phyloP scores from a whole-genome alignment of 73 alveolate genomes.

The Uronychia binucleata region DNA sequence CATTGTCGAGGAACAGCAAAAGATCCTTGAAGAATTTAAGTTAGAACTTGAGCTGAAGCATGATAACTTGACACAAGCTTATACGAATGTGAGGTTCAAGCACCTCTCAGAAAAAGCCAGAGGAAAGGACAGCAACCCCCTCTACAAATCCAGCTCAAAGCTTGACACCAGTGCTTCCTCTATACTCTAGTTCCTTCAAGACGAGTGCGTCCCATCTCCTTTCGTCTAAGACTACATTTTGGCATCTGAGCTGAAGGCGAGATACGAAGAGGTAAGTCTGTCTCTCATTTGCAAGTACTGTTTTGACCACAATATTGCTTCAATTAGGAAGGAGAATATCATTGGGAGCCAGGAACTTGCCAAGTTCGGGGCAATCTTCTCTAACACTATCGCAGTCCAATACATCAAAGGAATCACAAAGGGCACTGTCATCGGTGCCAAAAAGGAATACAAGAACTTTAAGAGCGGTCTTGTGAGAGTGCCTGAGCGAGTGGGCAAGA shows the following conservation, averaged over 20 bases:
- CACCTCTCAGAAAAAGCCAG: not conserved
- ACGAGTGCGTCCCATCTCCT: slow-evolving; percentile 9
- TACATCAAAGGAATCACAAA: not conserved
- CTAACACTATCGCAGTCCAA: not conserved
- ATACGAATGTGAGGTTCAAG: slow-evolving; percentile 18
- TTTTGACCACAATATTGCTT: not conserved
- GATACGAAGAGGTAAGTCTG: not conserved
- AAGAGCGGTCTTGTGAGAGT: slow-evolving; percentile 13
- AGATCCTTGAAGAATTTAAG: slow-evolving; percentile 7
- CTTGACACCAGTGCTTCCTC: not conserved
- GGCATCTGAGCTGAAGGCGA: slow-evolving; percentile 9
- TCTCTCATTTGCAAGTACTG: not conserved
- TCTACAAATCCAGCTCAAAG: not conserved
- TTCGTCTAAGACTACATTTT: slow-evolving; percentile 18
- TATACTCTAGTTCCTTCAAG: not conserved
- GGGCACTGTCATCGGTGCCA: not conserved
- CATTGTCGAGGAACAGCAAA: slow-evolving; percentile 5
- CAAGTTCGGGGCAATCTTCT: not conserved
- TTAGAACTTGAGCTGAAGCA: not conserved
- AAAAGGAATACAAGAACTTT: not conserved
- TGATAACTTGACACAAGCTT: slow-evolving; percentile 22
- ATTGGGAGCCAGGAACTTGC: not conserved
- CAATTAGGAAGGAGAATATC: not conserved
- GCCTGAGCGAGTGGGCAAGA: slow-evolving; percentile 8
- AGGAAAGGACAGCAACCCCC: slow-evolving; percentile 1